These are phyloP conservation scores for Colletotrichum godetiae DNA, from an alignment of 2,329 filamentous ascomycete species.

Conservation along the genomic window DNA sequence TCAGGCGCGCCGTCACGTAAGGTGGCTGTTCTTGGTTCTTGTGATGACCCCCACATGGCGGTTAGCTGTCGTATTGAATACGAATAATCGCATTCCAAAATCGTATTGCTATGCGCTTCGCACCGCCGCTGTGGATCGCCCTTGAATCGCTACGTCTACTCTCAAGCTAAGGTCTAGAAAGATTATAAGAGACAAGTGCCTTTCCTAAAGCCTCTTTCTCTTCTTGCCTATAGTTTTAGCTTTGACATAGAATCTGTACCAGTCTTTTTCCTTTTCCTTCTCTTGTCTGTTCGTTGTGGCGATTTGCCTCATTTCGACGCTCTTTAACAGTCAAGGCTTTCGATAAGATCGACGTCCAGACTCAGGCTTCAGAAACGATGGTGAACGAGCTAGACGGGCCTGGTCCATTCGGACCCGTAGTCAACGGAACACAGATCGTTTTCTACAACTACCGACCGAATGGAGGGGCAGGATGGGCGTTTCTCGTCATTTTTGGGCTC, in stretches of 20 bases:
- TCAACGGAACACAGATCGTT: slow-evolving; percentile 25
- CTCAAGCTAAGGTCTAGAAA: not conserved
- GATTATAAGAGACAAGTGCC: not conserved
- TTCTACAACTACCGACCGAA: slow-evolving; percentile 28
- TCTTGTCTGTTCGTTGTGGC: too few species aligned
- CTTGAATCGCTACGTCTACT: not conserved
- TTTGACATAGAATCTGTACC: too few species aligned
- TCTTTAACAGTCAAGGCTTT: not conserved
- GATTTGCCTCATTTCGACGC: not conserved
- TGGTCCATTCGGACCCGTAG: slow-evolving; percentile 27
- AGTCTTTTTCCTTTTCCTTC: too few species aligned
- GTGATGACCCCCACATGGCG: too few species aligned
- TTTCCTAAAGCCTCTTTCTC: not conserved
- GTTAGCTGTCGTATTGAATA: not conserved
- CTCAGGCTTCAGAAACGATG: not conserved
- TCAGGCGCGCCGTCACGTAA: not conserved
- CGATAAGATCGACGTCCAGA: not conserved
- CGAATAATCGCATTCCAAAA: not conserved
- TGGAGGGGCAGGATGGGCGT: slow-evolving; percentile 19
- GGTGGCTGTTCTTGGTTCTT: not conserved
- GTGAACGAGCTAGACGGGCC: slow-evolving; percentile 10
- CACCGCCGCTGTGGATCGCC: not conserved
- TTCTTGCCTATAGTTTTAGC: not conserved
- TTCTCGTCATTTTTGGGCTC: slow-evolving; percentile 25
- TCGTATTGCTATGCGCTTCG: not conserved